Conservation (phyloP, 345 rosid genomes). For the Gossypium anomalum region DNA sequence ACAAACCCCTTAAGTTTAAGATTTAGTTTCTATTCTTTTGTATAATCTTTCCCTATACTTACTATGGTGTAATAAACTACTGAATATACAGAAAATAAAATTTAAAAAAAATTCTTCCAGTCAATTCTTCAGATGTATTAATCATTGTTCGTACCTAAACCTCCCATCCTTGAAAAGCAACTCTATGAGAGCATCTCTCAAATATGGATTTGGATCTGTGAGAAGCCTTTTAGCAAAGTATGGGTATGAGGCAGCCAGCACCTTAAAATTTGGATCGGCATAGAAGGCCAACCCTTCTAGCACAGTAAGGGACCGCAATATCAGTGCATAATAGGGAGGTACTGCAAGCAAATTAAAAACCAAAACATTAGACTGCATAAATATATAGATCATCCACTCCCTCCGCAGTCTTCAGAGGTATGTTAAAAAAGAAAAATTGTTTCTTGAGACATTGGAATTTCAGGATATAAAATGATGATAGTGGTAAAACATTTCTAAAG, state of each 20-base stretch:
- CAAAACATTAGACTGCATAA: slow-evolving; percentile 16
- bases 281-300: slow-evolving; percentile 92
- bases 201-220: slow-evolving; percentile 95
- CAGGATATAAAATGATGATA: neutral
- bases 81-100: too few relatives aligned
- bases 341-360: slow-evolving; percentile 46
- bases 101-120: too few relatives aligned
- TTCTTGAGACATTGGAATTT: neutral
- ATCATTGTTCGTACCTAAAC: slow-evolving; percentile 50
- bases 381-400: neutral
- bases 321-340: slow-evolving; percentile 91
- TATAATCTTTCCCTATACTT: too few relatives aligned
- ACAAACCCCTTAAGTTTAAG: too few relatives aligned
- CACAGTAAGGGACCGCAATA: slow-evolving; percentile 93
- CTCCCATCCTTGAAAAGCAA: slow-evolving; percentile 91
- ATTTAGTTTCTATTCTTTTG: too few relatives aligned
- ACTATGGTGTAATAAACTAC: too few relatives aligned
- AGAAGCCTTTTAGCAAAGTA: slow-evolving; percentile 98
- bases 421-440: neutral
- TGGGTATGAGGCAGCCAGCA: slow-evolving; percentile 92
- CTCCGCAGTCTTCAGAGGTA: neutral
- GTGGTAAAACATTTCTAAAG: neutral
- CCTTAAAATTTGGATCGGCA: slow-evolving; percentile 96
- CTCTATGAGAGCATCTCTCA: slow-evolving; percentile 95
- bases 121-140: neutral